phyloP scores from a whole-genome alignment of 257 asterid genomes.

The Solanum appendiculatum region DNA sequence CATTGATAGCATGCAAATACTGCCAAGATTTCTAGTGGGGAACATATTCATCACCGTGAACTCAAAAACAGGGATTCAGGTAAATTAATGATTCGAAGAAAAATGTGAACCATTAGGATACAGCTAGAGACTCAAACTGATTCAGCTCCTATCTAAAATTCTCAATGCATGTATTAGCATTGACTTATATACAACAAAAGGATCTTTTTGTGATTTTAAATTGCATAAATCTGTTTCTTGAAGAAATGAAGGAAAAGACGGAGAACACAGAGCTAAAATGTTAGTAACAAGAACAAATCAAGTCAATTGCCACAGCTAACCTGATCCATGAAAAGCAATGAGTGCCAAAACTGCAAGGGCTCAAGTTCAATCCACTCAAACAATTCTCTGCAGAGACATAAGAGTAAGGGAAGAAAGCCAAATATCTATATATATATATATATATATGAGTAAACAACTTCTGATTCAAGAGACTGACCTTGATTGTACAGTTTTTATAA shows the following conservation, averaged over 20 bases:
- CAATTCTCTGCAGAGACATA: conserved; percentile 48
- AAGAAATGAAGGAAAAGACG: not conserved
- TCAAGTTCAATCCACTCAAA: conserved; percentile 97
- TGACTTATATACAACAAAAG: not conserved
- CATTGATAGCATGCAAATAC: not conserved
- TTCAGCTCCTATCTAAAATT: not conserved
- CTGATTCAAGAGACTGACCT: conserved; percentile 37
- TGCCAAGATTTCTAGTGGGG: not conserved
- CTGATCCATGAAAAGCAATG: conserved; percentile 97
- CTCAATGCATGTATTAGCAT: not conserved
- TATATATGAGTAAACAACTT: not conserved
- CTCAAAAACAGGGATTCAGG: not conserved
- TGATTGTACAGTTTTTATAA: conserved; percentile 64
- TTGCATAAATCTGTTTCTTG: not conserved
- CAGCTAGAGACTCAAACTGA: not conserved
- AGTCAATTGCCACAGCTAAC: conserved; percentile 25
- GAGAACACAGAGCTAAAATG: not conserved
- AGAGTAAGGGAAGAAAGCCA: conserved; percentile 9
- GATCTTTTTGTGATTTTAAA: not conserved
- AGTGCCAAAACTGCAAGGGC: conserved; percentile 90
- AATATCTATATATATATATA: not conserved
- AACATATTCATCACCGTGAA: not conserved
- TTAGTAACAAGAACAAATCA: not conserved
- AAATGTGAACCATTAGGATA: not conserved
- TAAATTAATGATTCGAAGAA: not conserved